These are phyloP conservation scores for Candida ovalis DNA, from an alignment of 805 yeast genomes.

Conservation along the genomic window DNA sequence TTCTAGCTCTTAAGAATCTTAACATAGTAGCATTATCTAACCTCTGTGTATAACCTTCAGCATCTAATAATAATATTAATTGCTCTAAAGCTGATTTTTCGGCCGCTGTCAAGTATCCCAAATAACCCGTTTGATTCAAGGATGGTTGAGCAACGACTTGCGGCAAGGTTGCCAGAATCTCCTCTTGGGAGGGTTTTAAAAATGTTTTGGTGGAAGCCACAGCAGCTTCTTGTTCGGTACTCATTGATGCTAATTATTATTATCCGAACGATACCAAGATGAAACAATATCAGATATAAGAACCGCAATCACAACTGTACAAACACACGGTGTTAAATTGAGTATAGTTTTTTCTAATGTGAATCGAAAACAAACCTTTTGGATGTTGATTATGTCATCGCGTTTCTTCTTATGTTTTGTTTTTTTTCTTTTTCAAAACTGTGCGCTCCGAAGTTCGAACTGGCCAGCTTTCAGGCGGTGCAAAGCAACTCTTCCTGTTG, in stretches of 20 bases:
- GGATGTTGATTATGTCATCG: too few relatives aligned
- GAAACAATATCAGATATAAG: too few relatives aligned
- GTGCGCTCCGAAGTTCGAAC: too few relatives aligned
- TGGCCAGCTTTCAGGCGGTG: too few relatives aligned
- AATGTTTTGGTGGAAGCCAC: neutral
- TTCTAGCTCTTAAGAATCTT: slow-evolving; percentile 92
- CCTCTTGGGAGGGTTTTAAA: slow-evolving; percentile 18
- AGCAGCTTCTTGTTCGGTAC: neutral
- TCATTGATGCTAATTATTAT: neutral
- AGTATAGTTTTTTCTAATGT: too few relatives aligned
- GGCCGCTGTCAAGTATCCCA: slow-evolving; percentile 70
- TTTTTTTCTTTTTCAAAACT: too few relatives aligned
- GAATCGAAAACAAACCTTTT: too few relatives aligned
- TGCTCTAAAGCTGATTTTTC: slow-evolving; percentile 59
- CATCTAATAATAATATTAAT: slow-evolving; percentile 54
- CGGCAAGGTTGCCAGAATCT: slow-evolving; percentile 27
- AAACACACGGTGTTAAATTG: too few relatives aligned
- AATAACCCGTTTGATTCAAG: slow-evolving; percentile 61
- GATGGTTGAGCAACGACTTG: slow-evolving; percentile 55
- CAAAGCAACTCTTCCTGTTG: neutral
- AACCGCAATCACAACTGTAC: too few relatives aligned
- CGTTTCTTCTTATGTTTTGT: too few relatives aligned
- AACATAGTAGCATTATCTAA: slow-evolving; percentile 80
- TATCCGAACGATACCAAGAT: too few relatives aligned
- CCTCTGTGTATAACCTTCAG: slow-evolving; percentile 68